phyloP scores from a whole-genome alignment of 768 basidiomycete species.

The Artomyces pyxidatus region DNA sequence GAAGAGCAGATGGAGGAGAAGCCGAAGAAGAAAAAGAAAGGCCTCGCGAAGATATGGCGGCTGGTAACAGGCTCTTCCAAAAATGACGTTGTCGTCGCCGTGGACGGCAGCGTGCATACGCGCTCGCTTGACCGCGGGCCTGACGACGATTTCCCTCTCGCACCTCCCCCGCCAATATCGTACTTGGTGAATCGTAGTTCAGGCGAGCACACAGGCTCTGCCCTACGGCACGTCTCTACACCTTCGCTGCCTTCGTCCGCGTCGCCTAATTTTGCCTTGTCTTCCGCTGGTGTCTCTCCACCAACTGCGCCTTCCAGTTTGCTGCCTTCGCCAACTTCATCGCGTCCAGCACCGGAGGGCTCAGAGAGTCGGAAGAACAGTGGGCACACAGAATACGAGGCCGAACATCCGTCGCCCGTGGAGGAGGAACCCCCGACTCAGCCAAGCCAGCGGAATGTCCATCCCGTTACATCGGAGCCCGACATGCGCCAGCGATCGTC shows the following conservation, averaged over 20 bases:
- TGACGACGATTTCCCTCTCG: slow-evolving; percentile 63
- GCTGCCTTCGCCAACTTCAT: slow-evolving; percentile 69
- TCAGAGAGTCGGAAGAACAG: slow-evolving; percentile 36
- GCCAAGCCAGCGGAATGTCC: slow-evolving; percentile 24
- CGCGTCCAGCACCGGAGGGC: slow-evolving; percentile 56
- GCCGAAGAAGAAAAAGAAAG: slow-evolving; percentile 72
- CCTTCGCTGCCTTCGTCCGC: slow-evolving; percentile 56
- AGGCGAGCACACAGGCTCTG: slow-evolving; percentile 39
- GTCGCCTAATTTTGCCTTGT: slow-evolving; percentile 46
- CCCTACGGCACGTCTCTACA: slow-evolving; percentile 57
- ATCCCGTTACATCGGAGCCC: slow-evolving; percentile 52
- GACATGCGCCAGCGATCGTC: slow-evolving; percentile 44
- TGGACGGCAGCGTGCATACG: slow-evolving; percentile 25
- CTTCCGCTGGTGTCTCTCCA: slow-evolving; percentile 60
- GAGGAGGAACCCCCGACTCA: slow-evolving; percentile 11
- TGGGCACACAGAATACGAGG: slow-evolving; percentile 33
- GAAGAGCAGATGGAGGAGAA: slow-evolving; percentile 29
- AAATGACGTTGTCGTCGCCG: slow-evolving; percentile 31
- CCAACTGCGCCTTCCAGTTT: slow-evolving; percentile 70
- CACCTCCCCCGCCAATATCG: slow-evolving; percentile 86
- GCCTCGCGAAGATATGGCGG: slow-evolving; percentile 75
- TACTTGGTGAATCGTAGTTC: slow-evolving; percentile 65
- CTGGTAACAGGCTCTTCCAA: slow-evolving; percentile 51
- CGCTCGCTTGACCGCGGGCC: slow-evolving; percentile 31
- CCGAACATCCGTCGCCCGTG: slow-evolving; percentile 24